Percentiles rank a stretch among this genome's conserved stretches.
These are phyloP conservation scores for Chiua virens DNA, from an alignment of 768 basidiomycete genomes.

Conservation along the genomic window DNA sequence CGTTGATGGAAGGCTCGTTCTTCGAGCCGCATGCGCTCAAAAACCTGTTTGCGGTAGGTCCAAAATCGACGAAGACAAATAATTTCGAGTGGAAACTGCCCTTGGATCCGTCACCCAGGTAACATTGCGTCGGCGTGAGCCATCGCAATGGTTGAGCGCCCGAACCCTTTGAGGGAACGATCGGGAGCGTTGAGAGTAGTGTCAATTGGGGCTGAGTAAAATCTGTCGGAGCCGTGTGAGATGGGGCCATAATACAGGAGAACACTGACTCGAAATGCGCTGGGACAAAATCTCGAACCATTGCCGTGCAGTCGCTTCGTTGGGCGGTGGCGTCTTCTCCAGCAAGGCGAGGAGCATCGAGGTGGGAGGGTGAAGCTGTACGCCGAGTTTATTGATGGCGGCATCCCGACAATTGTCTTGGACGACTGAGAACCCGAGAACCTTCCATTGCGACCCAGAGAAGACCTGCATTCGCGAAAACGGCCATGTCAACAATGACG, in stretches of 20 bases:
- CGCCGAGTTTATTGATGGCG: conserved; percentile 60
- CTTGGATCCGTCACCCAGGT: conserved; percentile 53
- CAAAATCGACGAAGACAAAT: conserved; percentile 90
- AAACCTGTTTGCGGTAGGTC: conserved; percentile 77
- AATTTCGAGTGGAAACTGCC: conserved; percentile 73
- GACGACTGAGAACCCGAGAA: conserved; percentile 75
- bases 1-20: conserved; percentile 83
- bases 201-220: conserved; percentile 58
- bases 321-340: conserved; percentile 56
- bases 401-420: conserved; percentile 52
- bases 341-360: conserved; percentile 58
- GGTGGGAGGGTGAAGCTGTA: conserved; percentile 69
- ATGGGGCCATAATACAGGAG: neutral
- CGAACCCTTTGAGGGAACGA: conserved; percentile 61
- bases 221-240: conserved; percentile 37
- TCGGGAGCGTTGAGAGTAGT: conserved; percentile 52
- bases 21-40: conserved; percentile 85
- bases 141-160: conserved; percentile 38
- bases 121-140: conserved; percentile 67
- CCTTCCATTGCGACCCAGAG: conserved; percentile 61
- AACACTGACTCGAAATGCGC: conserved; percentile 54
- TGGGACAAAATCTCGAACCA: conserved; percentile 72
- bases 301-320: conserved; percentile 50
- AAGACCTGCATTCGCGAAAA: conserved; percentile 55
- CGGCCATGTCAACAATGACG: neutral